Base-by-base conservation (phyloP, 2,329 filamentous ascomycete species). In the Apiospora koreana region DNA sequence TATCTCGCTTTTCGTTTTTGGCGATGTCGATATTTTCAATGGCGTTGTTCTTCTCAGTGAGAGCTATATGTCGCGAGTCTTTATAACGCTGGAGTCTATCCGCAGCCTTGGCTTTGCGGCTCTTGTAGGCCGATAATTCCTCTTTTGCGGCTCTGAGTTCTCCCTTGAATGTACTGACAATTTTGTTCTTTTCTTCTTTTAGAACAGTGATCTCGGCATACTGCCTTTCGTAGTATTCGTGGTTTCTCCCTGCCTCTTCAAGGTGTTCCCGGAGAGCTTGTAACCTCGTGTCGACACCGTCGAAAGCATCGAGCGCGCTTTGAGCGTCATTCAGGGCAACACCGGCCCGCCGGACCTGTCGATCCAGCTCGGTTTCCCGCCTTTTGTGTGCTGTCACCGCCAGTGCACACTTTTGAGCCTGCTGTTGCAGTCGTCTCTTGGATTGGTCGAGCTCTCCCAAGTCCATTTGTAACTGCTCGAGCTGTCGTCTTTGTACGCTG, bases 231-330 rank as follows among this genome's bases (percentile, higher is more conserved):
- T 87, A 83, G 65, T 86, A 83, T 1, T 85, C 81, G 28, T 82
- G 77, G 50, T 83, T 77, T 16, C 81, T 80, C 72, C 86, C 79
- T 2, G 79, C 79, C 9, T 90, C 88, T 69, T 84, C 81, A 1
- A 97, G 85, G 65, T 89, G 83, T 21, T 83, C 80, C 69, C 87
- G 87, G 1, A 94, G 82, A 16, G 82, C 82, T 64, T 90, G 86
- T 0, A 95, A 82, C 68, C 86, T 86, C 66, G 88, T 91, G 76
- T 94, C 93, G 69, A 90, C 88, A 3, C 92, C 91, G 71, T 93
- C 87, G 65, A 89, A 88, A 35, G 83, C 86, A 72, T 94, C 90
- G 48, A 97, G 85, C 62, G 89, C 88, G 69, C 89, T 87, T 42
- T 88, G 76, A 65, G 87, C 75, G 71, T 80, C 73, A 69, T 86